Percentiles rank a stretch among this genome's conserved stretches.
Evolutionary conservation across 2,329 filamentous ascomycete genomes (phyloP).

Genomic region (Aspergillus sp.): DNA sequence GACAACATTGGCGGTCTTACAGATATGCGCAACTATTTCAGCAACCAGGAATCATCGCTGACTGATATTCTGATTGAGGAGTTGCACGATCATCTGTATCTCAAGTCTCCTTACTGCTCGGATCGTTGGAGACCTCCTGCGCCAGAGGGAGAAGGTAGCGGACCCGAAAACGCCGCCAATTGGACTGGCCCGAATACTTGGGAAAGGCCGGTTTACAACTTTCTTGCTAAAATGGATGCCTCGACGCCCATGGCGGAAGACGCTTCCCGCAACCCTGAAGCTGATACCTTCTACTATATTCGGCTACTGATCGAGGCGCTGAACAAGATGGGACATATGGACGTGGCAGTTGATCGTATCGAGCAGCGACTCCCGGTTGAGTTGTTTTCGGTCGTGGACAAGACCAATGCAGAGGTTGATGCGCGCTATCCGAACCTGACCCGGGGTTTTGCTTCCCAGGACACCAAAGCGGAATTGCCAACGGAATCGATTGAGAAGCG

Average conservation of each 20-base stretch:
- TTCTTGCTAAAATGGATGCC: conserved; percentile 49
- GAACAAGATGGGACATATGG: conserved; percentile 78
- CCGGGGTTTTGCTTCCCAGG: conserved; percentile 38
- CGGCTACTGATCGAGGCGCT: conserved; percentile 77
- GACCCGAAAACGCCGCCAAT: conserved; percentile 12
- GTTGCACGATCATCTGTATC: conserved; percentile 89
- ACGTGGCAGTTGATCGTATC: conserved; percentile 77
- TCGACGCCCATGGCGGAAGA: conserved; percentile 63
- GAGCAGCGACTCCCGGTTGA: conserved; percentile 91
- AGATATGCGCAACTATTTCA: conserved; percentile 78
- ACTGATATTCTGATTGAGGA: conserved; percentile 97
- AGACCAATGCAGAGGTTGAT: conserved; percentile 89
- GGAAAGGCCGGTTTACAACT: conserved; percentile 48
- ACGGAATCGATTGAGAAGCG: conserved; percentile 65
- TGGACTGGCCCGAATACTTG: conserved; percentile 32
- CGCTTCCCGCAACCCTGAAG: conserved; percentile 83
- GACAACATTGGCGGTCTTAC: conserved; percentile 82
- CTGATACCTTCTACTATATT: conserved; percentile 91
- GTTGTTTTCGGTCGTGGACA: conserved; percentile 85
- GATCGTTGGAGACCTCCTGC: conserved; percentile 79
- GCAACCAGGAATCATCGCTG: conserved; percentile 83
- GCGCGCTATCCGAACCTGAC: conserved; percentile 81
- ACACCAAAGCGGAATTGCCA: conserved; percentile 48
- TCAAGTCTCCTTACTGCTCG: conserved; percentile 96
- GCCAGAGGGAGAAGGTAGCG: conserved; percentile 24